Evolutionary conservation across 768 basidiomycete genomes (phyloP).

Genomic region (Agrocybe chaxingu): DNA sequence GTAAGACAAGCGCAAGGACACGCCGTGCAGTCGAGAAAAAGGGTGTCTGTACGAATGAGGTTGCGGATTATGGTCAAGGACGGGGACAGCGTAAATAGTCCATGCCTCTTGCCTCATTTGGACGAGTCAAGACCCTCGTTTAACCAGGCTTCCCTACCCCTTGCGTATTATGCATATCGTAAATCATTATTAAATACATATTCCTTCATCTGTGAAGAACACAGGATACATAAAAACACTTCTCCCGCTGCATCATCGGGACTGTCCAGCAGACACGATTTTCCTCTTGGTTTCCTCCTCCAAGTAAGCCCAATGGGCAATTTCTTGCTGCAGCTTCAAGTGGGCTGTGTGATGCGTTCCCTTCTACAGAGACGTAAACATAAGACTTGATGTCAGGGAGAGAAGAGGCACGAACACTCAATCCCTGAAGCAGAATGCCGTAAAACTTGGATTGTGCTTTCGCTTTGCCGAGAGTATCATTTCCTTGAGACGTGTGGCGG

Average conservation of each 20-base stretch:
- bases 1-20: too few relatives aligned
- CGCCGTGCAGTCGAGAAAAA: too few relatives aligned
- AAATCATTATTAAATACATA: too few relatives aligned
- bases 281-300: constrained; percentile 76
- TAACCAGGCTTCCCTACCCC: too few relatives aligned
- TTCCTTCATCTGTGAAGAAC: too few relatives aligned
- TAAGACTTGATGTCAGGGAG: neutral
- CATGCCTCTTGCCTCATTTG: too few relatives aligned
- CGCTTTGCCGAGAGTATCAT: constrained; percentile 57
- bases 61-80: too few relatives aligned
- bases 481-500: constrained; percentile 66
- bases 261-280: constrained; percentile 44
- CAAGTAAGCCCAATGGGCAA: constrained; percentile 81
- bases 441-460: constrained; percentile 73
- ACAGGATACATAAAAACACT: neutral
- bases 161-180: too few relatives aligned
- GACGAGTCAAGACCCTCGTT: too few relatives aligned
- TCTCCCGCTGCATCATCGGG: constrained; percentile 16
- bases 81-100: too few relatives aligned
- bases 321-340: constrained; percentile 81
- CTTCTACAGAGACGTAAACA: constrained; percentile 36
- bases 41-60: too few relatives aligned
- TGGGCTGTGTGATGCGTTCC: constrained; percentile 72
- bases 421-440: constrained; percentile 68
- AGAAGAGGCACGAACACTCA: constrained; percentile 55